Evolutionary conservation across 495 filamentous ascomycete genomes (phyloP).

Genomic region (Echria macrotheca): DNA sequence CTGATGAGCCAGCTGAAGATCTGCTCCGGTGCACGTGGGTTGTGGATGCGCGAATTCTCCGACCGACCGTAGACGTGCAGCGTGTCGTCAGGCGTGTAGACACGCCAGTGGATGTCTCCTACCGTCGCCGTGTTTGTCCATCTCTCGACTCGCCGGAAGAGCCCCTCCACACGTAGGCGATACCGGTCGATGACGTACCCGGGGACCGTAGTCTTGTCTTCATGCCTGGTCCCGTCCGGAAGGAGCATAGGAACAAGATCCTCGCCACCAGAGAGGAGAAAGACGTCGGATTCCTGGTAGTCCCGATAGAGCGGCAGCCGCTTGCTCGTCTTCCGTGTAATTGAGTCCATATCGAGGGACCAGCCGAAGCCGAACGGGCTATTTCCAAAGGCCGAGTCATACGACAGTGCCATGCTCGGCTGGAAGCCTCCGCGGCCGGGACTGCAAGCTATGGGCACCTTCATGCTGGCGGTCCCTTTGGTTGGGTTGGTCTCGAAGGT

Average conservation of each 20-base stretch:
- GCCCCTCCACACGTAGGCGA: background rate
- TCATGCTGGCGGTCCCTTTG: too few species aligned
- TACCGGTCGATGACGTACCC: background rate
- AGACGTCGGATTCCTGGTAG: slow-evolving; percentile 1
- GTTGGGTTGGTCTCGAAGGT: too few species aligned
- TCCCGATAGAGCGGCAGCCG: slow-evolving; percentile 27
- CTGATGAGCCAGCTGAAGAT: slow-evolving; percentile 1
- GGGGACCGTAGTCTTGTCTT: background rate
- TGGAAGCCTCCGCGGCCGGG: background rate
- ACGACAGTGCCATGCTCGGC: slow-evolving; percentile 18
- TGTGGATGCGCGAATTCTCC: background rate
- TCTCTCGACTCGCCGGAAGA: background rate
- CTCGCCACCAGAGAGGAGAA: background rate
- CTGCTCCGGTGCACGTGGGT: background rate
- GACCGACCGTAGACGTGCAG: background rate
- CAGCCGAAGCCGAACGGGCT: slow-evolving; percentile 35
- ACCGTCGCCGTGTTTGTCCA: too few species aligned
- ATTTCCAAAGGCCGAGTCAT: slow-evolving; percentile 28
- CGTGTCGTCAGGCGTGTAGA: background rate
- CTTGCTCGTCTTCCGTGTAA: slow-evolving; percentile 26
- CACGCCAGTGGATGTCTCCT: slow-evolving; percentile 1
- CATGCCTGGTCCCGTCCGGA: background rate
- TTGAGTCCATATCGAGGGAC: slow-evolving; percentile 15
- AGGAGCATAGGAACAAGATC: slow-evolving; percentile 5
- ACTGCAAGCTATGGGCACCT: background rate